Evolutionary conservation across 2,329 filamentous ascomycete species (phyloP), one percentile per base, ranked within the genome.

Genomic region (Trichophyton schoenleinii): DNA sequence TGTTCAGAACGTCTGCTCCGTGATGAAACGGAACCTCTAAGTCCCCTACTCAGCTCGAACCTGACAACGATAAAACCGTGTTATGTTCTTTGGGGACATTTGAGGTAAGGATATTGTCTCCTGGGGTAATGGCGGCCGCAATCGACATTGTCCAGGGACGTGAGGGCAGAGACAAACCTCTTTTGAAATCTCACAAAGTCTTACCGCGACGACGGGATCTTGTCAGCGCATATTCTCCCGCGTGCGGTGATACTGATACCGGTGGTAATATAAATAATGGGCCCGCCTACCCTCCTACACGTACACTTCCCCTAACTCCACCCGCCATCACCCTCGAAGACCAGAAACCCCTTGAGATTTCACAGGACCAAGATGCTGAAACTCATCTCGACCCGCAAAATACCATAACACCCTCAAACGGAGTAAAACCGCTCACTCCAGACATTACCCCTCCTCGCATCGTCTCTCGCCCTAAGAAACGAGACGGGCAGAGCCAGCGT

Each of bases 361-460:
- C 66, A 48, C 63, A 67, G 25, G 67, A 69, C 22, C 64, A 63
- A 42, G 62, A 61, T 34, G 67, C 67, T 8, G 59, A 62, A 44
- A 52, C 38, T 6, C 34, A 38, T 31, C 57, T 42, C 15, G 52
- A 64, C 28, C 46, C 42, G 3, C 62, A 66, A 22, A 67, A 67
- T 34, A 67, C 67, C 42, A 76, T 77, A 60, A 88, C 86, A 3
- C 85, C 86, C 58, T 80, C 83, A 31, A 82, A 83, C 65, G 83
- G 86, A 65, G 80, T 81, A 68, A 88, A 84, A 67, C 86, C 86
- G 15, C 87, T 86, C 36, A 91, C 87, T 2, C 88, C 87, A 38
- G 87, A 90, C 72, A 81, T 87, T 53, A 91, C 87, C 15, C 88
- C 87, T 59, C 87, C 87, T 41, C 81, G 83, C 22, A 48, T 57